Evolutionary conservation across 805 yeast species (phyloP).

Genomic region (Scheffersomyces coipomensis): DNA sequence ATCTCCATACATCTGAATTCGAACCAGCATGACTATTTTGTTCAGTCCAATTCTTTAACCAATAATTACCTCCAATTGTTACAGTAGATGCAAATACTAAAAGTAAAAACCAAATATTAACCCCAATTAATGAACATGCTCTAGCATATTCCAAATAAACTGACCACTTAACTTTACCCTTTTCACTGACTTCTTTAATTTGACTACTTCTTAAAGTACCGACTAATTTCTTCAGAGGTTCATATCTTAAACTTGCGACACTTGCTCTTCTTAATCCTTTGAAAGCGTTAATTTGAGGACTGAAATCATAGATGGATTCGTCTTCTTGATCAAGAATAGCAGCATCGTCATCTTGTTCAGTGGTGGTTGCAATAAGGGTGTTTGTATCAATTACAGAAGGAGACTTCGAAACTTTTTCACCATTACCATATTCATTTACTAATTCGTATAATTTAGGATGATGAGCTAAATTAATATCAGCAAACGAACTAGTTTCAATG

Average conservation of each 20-base stretch:
- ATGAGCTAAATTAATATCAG: conserved; percentile 14
- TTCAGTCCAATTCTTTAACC: conserved; percentile 74
- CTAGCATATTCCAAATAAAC: conserved; percentile 55
- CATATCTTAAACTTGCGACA: conserved; percentile 55
- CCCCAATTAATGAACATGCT: conserved; percentile 58
- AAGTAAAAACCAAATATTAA: conserved; percentile 31
- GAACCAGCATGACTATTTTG: conserved; percentile 36
- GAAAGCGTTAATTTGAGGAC: conserved; percentile 2
- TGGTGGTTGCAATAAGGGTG: background rate
- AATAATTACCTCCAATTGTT: conserved; percentile 51
- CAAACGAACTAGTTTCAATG: conserved; percentile 45
- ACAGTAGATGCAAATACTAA: conserved; percentile 19
- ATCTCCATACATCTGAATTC: conserved; percentile 44
- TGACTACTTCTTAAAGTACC: conserved; percentile 39
- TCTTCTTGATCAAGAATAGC: conserved; percentile 13
- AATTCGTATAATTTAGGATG: conserved; percentile 32
- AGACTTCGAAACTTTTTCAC: conserved; percentile 10
- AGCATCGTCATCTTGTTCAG: conserved; percentile 15
- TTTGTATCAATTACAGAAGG: conserved; percentile 3
- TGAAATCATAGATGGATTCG: conserved; percentile 2
- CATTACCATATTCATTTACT: conserved; percentile 36
- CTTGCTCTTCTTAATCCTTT: conserved; percentile 42
- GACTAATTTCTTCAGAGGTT: conserved; percentile 28
- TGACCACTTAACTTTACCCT: conserved; percentile 56
- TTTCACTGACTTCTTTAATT: conserved; percentile 41